Evolutionary conservation across 2,329 filamentous ascomycete species (phyloP).

Genomic region (Beauveria bassiana): DNA sequence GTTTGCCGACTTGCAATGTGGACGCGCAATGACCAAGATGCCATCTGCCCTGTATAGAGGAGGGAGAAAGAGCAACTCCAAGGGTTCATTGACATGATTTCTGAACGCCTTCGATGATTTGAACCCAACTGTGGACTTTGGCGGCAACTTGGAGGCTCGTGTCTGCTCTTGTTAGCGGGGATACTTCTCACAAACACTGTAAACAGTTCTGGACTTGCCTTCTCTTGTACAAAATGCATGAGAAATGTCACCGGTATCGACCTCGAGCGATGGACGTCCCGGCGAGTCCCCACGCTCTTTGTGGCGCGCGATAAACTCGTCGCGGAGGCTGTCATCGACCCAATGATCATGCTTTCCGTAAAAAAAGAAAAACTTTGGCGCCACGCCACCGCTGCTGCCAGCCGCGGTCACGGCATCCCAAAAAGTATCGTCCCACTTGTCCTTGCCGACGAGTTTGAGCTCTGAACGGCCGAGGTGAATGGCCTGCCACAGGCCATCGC

Average conservation of each 20-base stretch:
- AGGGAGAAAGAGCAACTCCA: too few relatives aligned
- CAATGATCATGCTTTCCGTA: constrained; percentile 55
- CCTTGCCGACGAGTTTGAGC: constrained; percentile 50
- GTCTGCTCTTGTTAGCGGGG: constrained; percentile 14
- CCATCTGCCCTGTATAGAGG: too few relatives aligned
- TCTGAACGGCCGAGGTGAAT: constrained; percentile 53
- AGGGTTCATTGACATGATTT: not conserved
- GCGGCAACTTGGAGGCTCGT: constrained; percentile 23
- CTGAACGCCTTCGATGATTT: constrained; percentile 18
- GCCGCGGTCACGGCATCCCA: constrained; percentile 36
- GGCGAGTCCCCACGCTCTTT: constrained; percentile 22
- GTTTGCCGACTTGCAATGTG: not conserved
- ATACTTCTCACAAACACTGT: not conserved
- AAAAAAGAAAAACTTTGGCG: constrained; percentile 49
- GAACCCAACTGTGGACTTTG: constrained; percentile 23
- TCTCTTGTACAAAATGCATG: constrained; percentile 51
- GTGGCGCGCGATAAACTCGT: constrained; percentile 44
- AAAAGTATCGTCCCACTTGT: constrained; percentile 51
- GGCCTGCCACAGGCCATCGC: constrained; percentile 52
- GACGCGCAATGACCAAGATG: not conserved
- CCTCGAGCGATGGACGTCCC: constrained; percentile 38
- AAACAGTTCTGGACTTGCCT: constrained; percentile 21
- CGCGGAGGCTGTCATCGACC: constrained; percentile 49
- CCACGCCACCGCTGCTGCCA: constrained; percentile 1
- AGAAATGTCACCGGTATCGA: constrained; percentile 48